A percentile compares a stretch with the other conserved stretches of the same genome.
These are phyloP conservation scores for Naegleria lovaniensis DNA, from an alignment of 208 protist genomes.

Conservation along the genomic window DNA sequence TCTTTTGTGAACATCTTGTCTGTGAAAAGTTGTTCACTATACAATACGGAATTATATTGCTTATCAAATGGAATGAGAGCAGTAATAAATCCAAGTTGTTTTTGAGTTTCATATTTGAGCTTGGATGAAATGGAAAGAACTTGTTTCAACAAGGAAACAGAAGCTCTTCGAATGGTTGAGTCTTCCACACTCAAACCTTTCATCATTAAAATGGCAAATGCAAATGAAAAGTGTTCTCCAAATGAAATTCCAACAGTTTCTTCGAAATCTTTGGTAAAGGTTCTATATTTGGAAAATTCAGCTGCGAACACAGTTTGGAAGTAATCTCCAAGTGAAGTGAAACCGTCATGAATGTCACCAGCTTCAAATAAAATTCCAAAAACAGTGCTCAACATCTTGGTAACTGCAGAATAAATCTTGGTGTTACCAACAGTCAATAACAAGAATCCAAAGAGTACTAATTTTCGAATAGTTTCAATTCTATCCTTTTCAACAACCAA, in stretches of 20 bases:
- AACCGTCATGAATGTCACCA: background rate
- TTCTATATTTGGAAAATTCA: background rate
- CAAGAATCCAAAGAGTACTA: background rate
- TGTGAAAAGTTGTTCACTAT: background rate
- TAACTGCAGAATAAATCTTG: background rate
- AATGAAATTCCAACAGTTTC: background rate
- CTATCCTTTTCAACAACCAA: background rate
- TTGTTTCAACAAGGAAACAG: background rate
- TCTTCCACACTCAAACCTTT: background rate
- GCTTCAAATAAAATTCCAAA: background rate
- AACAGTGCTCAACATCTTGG: background rate
- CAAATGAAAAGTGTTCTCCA: background rate
- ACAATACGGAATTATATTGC: background rate
- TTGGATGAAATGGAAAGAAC: background rate
- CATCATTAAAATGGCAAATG: background rate
- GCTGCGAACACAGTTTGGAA: background rate
- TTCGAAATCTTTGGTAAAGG: background rate
- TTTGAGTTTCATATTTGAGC: background rate
- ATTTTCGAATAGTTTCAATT: background rate
- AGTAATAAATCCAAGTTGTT: background rate
- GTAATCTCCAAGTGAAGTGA: background rate
- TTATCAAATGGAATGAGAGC: slow-evolving; percentile 7
- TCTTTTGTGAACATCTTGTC: background rate
- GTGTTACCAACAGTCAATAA: background rate
- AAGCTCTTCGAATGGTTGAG: background rate